Evolutionary conservation across 2,329 filamentous ascomycete genomes (phyloP).

Genomic region (Paecilomyces variotii): DNA sequence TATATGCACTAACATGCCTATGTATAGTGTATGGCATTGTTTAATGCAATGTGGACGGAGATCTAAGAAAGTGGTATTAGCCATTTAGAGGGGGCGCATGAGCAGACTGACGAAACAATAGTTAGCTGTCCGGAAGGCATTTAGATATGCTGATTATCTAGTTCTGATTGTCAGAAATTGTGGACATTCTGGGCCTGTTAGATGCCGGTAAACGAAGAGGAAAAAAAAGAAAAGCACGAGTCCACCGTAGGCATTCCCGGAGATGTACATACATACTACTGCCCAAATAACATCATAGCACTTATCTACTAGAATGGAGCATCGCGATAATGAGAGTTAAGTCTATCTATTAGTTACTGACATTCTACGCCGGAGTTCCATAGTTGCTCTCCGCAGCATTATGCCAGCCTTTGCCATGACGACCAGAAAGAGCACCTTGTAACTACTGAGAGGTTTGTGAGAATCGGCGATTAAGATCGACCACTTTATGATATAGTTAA

Average conservation of each 20-base stretch:
- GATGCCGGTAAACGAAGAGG: constrained; percentile 28
- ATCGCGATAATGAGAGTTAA: background rate
- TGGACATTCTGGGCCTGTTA: constrained; percentile 39
- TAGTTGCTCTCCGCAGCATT: constrained; percentile 53
- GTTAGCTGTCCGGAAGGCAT: constrained; percentile 45
- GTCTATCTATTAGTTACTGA: background rate
- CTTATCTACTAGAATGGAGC: too few relatives aligned
- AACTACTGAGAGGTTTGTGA: constrained; percentile 32
- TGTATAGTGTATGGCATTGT: too few relatives aligned
- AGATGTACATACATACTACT: too few relatives aligned
- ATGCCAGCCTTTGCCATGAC: constrained; percentile 54
- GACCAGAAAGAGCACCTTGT: constrained; percentile 50
- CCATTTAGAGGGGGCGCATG: constrained; percentile 49
- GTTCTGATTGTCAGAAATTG: constrained; percentile 43
- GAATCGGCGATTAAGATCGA: constrained; percentile 36
- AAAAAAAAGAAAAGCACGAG: background rate
- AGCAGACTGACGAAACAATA: constrained; percentile 50
- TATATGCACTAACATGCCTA: too few relatives aligned
- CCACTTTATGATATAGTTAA: constrained; percentile 32
- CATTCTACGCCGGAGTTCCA: constrained; percentile 54
- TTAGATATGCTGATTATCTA: constrained; percentile 38
- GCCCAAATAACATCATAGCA: too few relatives aligned
- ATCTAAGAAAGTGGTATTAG: constrained; percentile 44
- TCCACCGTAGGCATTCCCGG: background rate
- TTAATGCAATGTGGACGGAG: constrained; percentile 29